phyloP scores from a whole-genome alignment of 1,139 yeast species.

The Blastobotrys ciferrii region DNA sequence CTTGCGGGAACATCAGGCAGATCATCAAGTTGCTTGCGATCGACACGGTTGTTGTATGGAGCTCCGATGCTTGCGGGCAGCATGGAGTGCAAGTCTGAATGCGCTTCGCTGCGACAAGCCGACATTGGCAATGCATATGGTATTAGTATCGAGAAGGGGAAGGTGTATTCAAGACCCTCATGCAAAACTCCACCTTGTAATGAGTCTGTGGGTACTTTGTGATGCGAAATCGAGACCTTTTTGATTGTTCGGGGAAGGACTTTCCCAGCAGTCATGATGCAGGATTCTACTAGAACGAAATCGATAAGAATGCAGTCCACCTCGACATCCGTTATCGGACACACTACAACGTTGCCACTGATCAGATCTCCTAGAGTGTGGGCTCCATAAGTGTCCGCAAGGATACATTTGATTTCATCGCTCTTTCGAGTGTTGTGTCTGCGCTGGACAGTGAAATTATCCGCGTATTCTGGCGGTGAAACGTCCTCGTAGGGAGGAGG shows the following conservation, averaged over 20 bases:
- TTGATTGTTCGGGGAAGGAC: constrained; percentile 2
- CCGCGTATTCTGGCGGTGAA: constrained; percentile 1
- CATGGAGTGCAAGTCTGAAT: constrained; percentile 6
- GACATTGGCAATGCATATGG: constrained; percentile 7
- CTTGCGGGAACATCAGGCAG: constrained; percentile 6
- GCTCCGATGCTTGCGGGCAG: constrained; percentile 3
- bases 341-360: not conserved
- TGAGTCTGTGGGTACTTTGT: constrained; percentile 4
- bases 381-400: not conserved
- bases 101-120: constrained; percentile 3
- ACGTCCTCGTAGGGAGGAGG: constrained; percentile 6
- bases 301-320: constrained; percentile 2
- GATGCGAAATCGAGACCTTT: constrained; percentile 4
- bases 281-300: constrained; percentile 5
- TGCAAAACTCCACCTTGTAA: not conserved
- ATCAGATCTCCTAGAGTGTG: constrained; percentile 4
- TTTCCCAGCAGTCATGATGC: constrained; percentile 1
- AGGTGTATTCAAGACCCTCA: constrained; percentile 3
- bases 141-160: constrained; percentile 5
- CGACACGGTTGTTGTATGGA: constrained; percentile 5
- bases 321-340: not conserved
- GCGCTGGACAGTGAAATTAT: not conserved
- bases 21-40: constrained; percentile 4
- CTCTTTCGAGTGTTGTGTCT: not conserved
- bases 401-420: constrained; percentile 2